Base-by-base conservation (phyloP, 2,329 filamentous ascomycete genomes). In the Mollisiaceae sp. region DNA sequence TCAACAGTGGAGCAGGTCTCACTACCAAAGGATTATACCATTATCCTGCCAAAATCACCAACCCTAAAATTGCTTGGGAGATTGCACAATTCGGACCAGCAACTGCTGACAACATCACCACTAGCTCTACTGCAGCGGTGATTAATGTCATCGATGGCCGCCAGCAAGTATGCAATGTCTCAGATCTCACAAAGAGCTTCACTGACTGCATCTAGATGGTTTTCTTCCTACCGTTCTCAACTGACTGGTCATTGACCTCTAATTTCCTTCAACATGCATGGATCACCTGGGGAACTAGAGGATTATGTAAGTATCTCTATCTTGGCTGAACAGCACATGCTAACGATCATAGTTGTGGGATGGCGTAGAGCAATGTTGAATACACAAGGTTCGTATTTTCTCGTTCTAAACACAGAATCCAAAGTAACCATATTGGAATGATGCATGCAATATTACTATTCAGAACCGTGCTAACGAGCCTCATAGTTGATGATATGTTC, bases 211-310 rank as follows among this genome's bases (percentile, higher is more conserved):
- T 36, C 6, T n/a, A 56, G 57, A 86, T 89, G 84, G 85, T 82
- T 9, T 88, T 84, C 78, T 88, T 88, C 76, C 80, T 85, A 64
- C 76, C 78, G 62, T 73, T 81, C 36, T 76, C 77, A 8, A 76
- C 77, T 32, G 77, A 78, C 56, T 80, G 78, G 79, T 77, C 74
- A 66, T 69, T 81, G 18, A 82, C 85, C 2, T 85, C 83, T 70
- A 86, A 81, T 74, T 86, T 82, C 71, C 74, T 88, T 63, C 85
- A 88, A 74, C 86, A 89, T 74, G 80, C 86, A 11, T 87, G 83
- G 81, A 87, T 89, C 64, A 82, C 83, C 69, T 89, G 86, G 86
- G 74, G 87, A 45, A 88, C 86, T 18, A 81, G 85, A 66, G 86
- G 86, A 41, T 75, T 88, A 9, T 84, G 66, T 70, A 67, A 66